Evolutionary conservation across 108 stramenopile species (phyloP).

Genomic region (Stephanodiscus minutulus): DNA sequence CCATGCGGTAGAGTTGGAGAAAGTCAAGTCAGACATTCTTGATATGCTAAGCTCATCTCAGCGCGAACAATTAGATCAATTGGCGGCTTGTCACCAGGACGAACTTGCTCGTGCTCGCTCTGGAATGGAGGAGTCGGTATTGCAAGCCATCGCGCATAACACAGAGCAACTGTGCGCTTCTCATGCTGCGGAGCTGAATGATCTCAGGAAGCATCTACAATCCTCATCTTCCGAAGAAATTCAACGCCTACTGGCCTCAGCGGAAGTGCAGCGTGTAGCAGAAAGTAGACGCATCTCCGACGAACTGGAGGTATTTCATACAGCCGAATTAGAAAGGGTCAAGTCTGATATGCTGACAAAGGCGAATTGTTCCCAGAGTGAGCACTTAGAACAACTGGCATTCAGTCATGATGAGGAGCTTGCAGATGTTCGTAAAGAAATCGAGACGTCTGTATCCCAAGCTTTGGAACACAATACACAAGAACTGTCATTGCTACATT

Average conservation of each 20-base stretch:
- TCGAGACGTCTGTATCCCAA: slow-evolving; percentile 25
- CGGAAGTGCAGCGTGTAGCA: slow-evolving; percentile 8
- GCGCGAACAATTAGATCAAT: slow-evolving; percentile 31
- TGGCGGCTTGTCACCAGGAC: slow-evolving; percentile 22
- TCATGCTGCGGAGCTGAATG: slow-evolving; percentile 27
- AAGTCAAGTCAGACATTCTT: slow-evolving; percentile 21
- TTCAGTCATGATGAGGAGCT: slow-evolving; percentile 34
- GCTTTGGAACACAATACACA: slow-evolving; percentile 5
- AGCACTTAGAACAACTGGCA: slow-evolving; percentile 38
- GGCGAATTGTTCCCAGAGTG: slow-evolving; percentile 31
- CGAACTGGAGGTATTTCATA: slow-evolving; percentile 21
- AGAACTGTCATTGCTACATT: background rate
- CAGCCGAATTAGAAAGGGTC: slow-evolving; percentile 30
- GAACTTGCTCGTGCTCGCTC: slow-evolving; percentile 21
- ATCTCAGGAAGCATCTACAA: slow-evolving; percentile 20
- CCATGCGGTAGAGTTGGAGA: slow-evolving; percentile 22
- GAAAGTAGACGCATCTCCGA: slow-evolving; percentile 7
- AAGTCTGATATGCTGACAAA: slow-evolving; percentile 25
- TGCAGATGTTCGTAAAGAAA: slow-evolving; percentile 8
- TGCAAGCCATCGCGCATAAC: slow-evolving; percentile 18
- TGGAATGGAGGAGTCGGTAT: slow-evolving; percentile 22
- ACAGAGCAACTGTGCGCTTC: background rate
- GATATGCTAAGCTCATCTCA: slow-evolving; percentile 27
- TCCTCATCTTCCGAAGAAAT: slow-evolving; percentile 23
- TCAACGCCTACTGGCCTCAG: slow-evolving; percentile 2